phyloP scores from a whole-genome alignment of 176 grass and related monocot species.

The Oryza longistaminata region DNA sequence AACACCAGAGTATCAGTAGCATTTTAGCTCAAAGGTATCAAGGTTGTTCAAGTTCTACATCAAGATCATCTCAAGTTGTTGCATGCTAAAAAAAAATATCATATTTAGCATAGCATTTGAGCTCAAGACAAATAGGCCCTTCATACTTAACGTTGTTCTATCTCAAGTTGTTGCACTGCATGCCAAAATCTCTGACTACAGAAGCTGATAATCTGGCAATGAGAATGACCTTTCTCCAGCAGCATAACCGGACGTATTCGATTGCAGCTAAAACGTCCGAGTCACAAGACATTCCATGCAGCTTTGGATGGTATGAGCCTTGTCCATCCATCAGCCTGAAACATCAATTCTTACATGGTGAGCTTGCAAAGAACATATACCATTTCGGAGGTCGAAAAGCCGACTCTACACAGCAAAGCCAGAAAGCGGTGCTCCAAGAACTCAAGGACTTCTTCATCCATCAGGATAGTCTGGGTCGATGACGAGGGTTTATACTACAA shows the following conservation, averaged over 20 bases:
- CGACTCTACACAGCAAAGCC: constrained; percentile 14
- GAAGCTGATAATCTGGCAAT: background rate
- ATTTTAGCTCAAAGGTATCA: background rate
- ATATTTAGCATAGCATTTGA: background rate
- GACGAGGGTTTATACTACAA: constrained; percentile 30
- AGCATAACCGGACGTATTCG: background rate
- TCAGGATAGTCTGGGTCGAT: background rate
- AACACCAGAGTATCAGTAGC: background rate
- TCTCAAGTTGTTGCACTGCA: background rate
- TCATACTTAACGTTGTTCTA: background rate
- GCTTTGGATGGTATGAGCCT: background rate
- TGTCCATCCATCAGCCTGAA: background rate
- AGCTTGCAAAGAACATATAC: constrained; percentile 10
- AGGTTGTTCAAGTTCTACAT: background rate
- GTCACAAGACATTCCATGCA: background rate
- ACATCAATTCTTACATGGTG: background rate
- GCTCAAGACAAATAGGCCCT: background rate
- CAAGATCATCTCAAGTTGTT: background rate
- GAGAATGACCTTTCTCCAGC: background rate
- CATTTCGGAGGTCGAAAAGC: constrained; percentile 10
- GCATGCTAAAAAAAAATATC: background rate
- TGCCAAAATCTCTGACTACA: background rate
- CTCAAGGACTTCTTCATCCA: constrained; percentile 4
- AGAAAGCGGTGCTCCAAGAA: constrained; percentile 7
- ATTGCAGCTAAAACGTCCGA: background rate